phyloP scores from a whole-genome alignment of 208 protist species.

The Trypanosomatidae sp. region DNA sequence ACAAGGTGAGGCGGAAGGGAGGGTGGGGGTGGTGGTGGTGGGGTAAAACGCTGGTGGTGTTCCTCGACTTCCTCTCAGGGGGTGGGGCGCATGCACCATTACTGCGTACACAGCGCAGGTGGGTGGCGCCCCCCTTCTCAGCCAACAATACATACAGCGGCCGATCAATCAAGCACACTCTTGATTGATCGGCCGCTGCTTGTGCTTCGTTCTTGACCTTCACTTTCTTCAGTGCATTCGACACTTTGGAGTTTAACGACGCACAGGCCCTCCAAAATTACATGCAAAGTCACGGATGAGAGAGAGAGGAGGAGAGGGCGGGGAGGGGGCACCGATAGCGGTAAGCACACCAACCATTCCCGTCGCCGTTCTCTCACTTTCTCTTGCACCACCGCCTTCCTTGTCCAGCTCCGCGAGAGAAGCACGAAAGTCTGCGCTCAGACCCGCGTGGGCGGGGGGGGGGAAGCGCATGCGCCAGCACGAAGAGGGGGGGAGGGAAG shows the following conservation, averaged over 20 bases:
- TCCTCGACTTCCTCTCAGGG: not conserved
- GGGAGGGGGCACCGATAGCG: not conserved
- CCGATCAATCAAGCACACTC: too few relatives aligned
- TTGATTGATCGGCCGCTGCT: too few relatives aligned
- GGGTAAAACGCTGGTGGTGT: not conserved
- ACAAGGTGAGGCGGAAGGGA: not conserved
- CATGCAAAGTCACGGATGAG: not conserved
- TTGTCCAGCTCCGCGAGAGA: not conserved
- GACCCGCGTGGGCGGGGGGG: not conserved
- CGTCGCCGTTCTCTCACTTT: not conserved
- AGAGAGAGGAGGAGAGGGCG: not conserved
- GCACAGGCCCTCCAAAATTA: not conserved
- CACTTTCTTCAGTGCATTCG: not conserved
- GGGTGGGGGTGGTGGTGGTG: not conserved
- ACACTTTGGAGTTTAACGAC: not conserved
- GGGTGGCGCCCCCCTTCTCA: not conserved
- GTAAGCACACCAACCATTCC: not conserved
- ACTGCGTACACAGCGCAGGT: not conserved
- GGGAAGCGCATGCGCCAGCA: not conserved
- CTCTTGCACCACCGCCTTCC: not conserved
- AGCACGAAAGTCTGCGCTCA: not conserved
- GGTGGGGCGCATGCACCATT: not conserved
- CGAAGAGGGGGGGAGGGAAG: not conserved
- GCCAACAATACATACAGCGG: too few relatives aligned
- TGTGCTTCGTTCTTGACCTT: not conserved